Evolutionary conservation across 2,329 filamentous ascomycete species (phyloP).

Genomic region (Stromatinia cepivora): DNA sequence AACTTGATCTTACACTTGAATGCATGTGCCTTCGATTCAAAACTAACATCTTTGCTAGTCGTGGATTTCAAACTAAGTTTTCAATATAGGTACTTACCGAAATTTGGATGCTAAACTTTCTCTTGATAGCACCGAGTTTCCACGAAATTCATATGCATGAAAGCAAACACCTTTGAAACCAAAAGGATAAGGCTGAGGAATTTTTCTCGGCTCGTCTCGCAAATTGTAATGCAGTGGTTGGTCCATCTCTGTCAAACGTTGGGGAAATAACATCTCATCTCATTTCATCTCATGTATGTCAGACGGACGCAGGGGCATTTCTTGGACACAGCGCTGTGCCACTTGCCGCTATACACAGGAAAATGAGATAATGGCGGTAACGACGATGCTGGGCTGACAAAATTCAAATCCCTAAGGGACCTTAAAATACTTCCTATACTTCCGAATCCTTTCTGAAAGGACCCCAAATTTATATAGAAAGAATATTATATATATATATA

Average conservation of each 20-base stretch:
- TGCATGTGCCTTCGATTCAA: not conserved
- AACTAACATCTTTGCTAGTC: not conserved
- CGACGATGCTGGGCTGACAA: not conserved
- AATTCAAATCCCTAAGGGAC: too few species aligned
- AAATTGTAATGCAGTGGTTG: not conserved
- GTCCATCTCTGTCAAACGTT: not conserved
- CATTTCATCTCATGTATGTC: constrained; percentile 10
- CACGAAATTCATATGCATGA: not conserved
- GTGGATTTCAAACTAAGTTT: not conserved
- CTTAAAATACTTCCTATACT: too few species aligned
- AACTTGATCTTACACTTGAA: not conserved
- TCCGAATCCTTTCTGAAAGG: too few species aligned
- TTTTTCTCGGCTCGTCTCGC: not conserved
- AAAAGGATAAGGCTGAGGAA: constrained; percentile 3
- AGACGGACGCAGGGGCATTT: constrained; percentile 4
- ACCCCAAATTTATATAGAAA: too few species aligned
- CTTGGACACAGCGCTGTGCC: not conserved
- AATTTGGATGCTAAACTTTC: not conserved
- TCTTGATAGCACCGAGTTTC: not conserved
- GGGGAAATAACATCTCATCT: not conserved
- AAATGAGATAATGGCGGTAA: not conserved
- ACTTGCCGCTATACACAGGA: not conserved
- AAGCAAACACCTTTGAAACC: not conserved
- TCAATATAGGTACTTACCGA: not conserved
- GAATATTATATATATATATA: too few species aligned